Conservation (phyloP, 768 basidiomycete genomes). For the Mycena albidolilacea region DNA sequence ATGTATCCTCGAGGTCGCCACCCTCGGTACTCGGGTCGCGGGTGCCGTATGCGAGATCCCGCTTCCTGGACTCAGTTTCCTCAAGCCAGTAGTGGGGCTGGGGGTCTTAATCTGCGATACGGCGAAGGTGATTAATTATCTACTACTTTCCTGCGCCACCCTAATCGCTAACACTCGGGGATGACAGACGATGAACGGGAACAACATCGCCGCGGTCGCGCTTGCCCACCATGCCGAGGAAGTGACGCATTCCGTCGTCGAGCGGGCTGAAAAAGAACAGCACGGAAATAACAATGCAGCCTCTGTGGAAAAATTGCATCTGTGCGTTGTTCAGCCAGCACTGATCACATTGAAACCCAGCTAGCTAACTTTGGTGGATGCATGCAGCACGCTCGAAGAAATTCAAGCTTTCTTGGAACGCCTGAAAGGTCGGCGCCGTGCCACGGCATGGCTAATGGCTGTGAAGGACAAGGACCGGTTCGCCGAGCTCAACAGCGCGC, state of each 20-base stretch:
- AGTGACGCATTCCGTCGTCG: not conserved
- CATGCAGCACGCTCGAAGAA: not conserved
- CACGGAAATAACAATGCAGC: not conserved
- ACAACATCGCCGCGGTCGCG: not conserved
- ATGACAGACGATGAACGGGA: not conserved
- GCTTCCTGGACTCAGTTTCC: not conserved
- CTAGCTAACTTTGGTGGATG: not conserved
- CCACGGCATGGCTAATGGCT: not conserved
- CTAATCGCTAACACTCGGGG: not conserved
- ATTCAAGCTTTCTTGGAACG: not conserved
- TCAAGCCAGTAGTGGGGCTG: not conserved
- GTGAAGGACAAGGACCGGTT: conserved; percentile 2
- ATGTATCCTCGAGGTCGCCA: not conserved
- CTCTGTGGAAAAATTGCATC: not conserved
- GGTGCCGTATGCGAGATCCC: conserved; percentile 2
- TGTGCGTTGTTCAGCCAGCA: not conserved
- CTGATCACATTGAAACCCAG: not conserved
- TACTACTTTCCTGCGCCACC: not conserved
- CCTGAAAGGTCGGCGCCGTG: not conserved
- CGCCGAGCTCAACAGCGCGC: not conserved
- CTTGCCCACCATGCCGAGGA: not conserved
- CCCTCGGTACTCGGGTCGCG: not conserved
- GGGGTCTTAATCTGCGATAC: conserved; percentile 13
- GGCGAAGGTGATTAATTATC: conserved; percentile 8
- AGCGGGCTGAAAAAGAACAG: not conserved